These are phyloP conservation scores for Teratosphaeria gauchensis DNA, from an alignment of 2,329 filamentous ascomycete genomes.

Conservation along the genomic window DNA sequence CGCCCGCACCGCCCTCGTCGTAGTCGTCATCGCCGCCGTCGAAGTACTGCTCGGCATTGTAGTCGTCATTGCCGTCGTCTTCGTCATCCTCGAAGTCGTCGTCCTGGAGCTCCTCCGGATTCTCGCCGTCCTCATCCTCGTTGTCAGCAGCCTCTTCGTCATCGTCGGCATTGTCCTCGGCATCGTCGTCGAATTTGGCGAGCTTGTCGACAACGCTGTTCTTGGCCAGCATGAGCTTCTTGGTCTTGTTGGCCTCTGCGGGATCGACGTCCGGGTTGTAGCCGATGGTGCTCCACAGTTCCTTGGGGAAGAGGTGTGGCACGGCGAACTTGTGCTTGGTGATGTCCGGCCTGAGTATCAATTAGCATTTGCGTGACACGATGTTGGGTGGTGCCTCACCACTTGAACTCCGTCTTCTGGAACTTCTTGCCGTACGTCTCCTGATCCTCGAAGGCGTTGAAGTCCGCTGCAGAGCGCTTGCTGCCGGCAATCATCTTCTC, in stretches of 20 bases:
- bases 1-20: constrained; percentile 6
- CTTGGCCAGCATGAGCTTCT: constrained; percentile 5
- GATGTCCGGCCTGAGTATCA: constrained; percentile 29
- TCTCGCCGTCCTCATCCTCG: constrained; percentile 39
- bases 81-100: constrained; percentile 49
- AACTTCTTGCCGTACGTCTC: constrained; percentile 31
- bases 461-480: constrained; percentile 42
- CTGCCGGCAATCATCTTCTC: constrained; percentile 36
- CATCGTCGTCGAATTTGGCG: constrained; percentile 8
- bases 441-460: constrained; percentile 45
- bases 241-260: neutral
- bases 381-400: neutral
- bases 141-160: constrained; percentile 46
- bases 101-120: constrained; percentile 3
- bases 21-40: constrained; percentile 40
- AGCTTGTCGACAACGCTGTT: constrained; percentile 6
- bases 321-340: constrained; percentile 41
- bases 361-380: neutral
- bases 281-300: constrained; percentile 37
- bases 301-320: constrained; percentile 39
- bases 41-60: constrained; percentile 42
- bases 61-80: constrained; percentile 44
- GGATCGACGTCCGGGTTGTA: constrained; percentile 4
- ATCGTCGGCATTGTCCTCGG: neutral
- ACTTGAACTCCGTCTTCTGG: constrained; percentile 25